Evolutionary conservation across 2,329 filamentous ascomycete species (phyloP).

Genomic region (Sphaceloma murrayae): DNA sequence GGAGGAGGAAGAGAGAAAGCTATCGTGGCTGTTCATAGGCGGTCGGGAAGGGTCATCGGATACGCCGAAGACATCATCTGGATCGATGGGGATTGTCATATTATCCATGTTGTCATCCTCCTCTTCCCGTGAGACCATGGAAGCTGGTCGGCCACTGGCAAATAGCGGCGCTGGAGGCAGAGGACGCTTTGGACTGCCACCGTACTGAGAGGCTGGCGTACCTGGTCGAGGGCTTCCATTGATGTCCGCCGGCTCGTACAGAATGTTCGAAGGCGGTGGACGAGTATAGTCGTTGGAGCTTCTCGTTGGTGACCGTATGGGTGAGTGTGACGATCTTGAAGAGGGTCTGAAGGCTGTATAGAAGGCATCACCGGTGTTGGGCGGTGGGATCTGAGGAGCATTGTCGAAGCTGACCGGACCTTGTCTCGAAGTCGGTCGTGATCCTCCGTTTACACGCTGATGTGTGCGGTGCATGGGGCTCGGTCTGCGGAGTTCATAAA

Average conservation of each 20-base stretch:
- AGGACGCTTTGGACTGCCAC: slow-evolving; percentile 75
- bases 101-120: slow-evolving; percentile 45
- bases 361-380: slow-evolving; percentile 51
- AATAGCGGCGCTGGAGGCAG: slow-evolving; percentile 85
- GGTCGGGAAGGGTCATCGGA: slow-evolving; percentile 57
- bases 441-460: slow-evolving; percentile 38
- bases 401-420: slow-evolving; percentile 41
- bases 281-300: slow-evolving; percentile 55
- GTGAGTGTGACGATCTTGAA: slow-evolving; percentile 48
- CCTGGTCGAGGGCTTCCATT: slow-evolving; percentile 86
- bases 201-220: slow-evolving; percentile 80
- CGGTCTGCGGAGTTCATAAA: slow-evolving; percentile 31
- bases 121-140: slow-evolving; percentile 32
- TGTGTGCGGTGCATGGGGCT: slow-evolving; percentile 40
- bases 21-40: slow-evolving; percentile 52
- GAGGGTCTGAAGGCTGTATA: slow-evolving; percentile 51
- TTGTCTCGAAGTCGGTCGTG: slow-evolving; percentile 38
- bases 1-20: slow-evolving; percentile 53
- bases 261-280: slow-evolving; percentile 58
- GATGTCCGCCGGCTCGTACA: slow-evolving; percentile 79
- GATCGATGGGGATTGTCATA: slow-evolving; percentile 59
- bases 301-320: slow-evolving; percentile 41
- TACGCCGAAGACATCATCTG: slow-evolving; percentile 32
- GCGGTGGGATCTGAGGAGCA: slow-evolving; percentile 44
- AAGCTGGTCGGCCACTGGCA: slow-evolving; percentile 43